These are phyloP conservation scores for Orobanche coerulescens DNA, from an alignment of 257 asterid genomes.

Conservation along the genomic window DNA sequence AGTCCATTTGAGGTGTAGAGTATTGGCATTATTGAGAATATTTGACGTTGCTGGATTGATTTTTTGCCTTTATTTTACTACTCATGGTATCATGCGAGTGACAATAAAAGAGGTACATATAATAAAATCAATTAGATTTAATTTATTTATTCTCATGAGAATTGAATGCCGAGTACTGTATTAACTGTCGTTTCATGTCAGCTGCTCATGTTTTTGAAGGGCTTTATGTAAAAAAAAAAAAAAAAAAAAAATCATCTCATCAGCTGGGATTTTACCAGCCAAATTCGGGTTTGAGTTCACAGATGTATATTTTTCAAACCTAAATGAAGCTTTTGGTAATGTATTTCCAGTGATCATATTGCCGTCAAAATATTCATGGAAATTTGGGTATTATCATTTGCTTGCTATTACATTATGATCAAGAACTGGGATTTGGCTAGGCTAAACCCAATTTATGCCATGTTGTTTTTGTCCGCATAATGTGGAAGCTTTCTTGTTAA, in stretches of 20 bases:
- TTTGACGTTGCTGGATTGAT: background rate
- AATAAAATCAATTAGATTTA: background rate
- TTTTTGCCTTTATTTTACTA: background rate
- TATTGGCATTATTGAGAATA: background rate
- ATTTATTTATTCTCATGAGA: constrained; percentile 2
- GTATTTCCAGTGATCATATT: constrained; percentile 10
- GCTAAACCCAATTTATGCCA: background rate
- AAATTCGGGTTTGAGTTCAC: background rate
- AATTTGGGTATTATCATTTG: background rate
- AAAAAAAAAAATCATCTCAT: constrained; percentile 2
- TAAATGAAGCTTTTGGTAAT: constrained; percentile 3
- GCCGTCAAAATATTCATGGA: background rate
- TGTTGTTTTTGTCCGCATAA: background rate
- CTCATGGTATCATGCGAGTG: background rate
- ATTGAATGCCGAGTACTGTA: background rate
- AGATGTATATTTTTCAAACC: background rate
- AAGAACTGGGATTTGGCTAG: constrained; percentile 7
- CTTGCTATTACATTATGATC: background rate
- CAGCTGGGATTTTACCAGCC: background rate
- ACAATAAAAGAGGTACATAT: background rate
- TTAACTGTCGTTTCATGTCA: background rate
- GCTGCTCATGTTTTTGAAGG: background rate
- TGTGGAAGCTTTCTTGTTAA: constrained; percentile 6
- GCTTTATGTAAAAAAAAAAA: background rate
- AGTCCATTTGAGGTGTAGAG: background rate